phyloP scores from a whole-genome alignment of 2,329 filamentous ascomycete genomes.

The Pseudofabraea citricarpa region DNA sequence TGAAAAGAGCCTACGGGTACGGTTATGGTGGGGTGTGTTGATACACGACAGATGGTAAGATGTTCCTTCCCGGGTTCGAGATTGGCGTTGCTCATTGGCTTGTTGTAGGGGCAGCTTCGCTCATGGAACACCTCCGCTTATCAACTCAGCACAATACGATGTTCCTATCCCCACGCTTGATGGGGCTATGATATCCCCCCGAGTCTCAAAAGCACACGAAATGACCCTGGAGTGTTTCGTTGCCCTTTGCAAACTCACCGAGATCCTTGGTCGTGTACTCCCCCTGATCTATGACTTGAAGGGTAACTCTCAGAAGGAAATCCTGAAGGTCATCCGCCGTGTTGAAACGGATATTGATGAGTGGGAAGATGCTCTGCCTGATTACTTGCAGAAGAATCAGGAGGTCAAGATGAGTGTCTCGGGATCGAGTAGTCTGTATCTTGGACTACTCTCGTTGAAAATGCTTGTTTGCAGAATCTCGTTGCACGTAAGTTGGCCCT shows the following conservation, averaged over 20 bases:
- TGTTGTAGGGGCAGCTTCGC: constrained; percentile 18
- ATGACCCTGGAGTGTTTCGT: constrained; percentile 10
- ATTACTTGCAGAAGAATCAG: background rate
- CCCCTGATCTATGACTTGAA: constrained; percentile 13
- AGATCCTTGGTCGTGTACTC: constrained; percentile 15
- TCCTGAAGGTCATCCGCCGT: constrained; percentile 9
- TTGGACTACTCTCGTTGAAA: constrained; percentile 11
- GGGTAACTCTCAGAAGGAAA: background rate
- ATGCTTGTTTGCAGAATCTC: constrained; percentile 16
- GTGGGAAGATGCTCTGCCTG: constrained; percentile 16
- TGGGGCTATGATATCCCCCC: constrained; percentile 2
- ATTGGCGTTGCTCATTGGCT: background rate
- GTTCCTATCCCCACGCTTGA: constrained; percentile 14
- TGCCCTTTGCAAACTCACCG: constrained; percentile 14
- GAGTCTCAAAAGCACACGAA: constrained; percentile 2
- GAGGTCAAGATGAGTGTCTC: constrained; percentile 1
- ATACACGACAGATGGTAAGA: constrained; percentile 50
- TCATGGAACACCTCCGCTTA: constrained; percentile 16
- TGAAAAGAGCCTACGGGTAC: constrained; percentile 46
- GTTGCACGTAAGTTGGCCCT: constrained; percentile 10
- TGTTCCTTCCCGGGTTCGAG: constrained; percentile 2
- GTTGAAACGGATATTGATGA: constrained; percentile 12
- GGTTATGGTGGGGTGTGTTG: constrained; percentile 52
- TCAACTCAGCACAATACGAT: constrained; percentile 15
- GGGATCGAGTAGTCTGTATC: constrained; percentile 13